These are phyloP conservation scores for Talaromyces sp. DNA, from an alignment of 2,329 filamentous ascomycete species.

Conservation along the genomic window DNA sequence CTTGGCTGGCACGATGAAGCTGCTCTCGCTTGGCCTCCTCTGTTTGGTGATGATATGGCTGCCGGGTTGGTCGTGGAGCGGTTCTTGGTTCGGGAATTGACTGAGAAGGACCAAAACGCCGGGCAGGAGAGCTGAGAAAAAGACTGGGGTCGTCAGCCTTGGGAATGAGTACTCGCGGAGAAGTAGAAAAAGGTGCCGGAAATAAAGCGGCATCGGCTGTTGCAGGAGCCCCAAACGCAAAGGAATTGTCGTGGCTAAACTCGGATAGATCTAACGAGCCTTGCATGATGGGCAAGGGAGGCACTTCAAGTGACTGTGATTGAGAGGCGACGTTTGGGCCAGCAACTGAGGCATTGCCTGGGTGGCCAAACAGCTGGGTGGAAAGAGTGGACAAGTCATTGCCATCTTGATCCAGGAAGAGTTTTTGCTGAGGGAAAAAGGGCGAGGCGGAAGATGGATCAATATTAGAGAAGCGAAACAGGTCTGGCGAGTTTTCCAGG, in stretches of 20 bases:
- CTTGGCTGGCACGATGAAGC: slow-evolving; percentile 27
- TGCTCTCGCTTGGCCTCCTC: slow-evolving; percentile 43
- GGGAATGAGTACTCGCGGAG: slow-evolving; percentile 33
- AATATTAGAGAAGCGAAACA: slow-evolving; percentile 48
- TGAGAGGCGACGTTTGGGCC: slow-evolving; percentile 7
- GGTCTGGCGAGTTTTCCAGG: slow-evolving; percentile 53
- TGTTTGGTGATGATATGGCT: slow-evolving; percentile 45
- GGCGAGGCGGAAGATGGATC: slow-evolving; percentile 52
- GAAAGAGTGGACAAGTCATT: slow-evolving; percentile 13
- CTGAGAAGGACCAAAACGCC: slow-evolving; percentile 39
- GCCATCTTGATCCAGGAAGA: slow-evolving; percentile 43
- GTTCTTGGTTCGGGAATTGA: slow-evolving; percentile 17
- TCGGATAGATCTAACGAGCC: slow-evolving; percentile 28
- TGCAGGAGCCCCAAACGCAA: slow-evolving; percentile 22
- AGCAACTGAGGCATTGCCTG: slow-evolving; percentile 15
- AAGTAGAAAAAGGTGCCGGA: slow-evolving; percentile 40
- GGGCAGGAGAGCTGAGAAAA: slow-evolving; percentile 44
- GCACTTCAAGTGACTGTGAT: slow-evolving; percentile 21
- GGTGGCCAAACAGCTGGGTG: slow-evolving; percentile 15
- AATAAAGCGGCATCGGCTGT: slow-evolving; percentile 33
- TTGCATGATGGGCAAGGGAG: slow-evolving; percentile 31
- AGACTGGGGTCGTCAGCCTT: slow-evolving; percentile 41
- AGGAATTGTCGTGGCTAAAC: slow-evolving; percentile 19
- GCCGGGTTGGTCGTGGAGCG: slow-evolving; percentile 17
- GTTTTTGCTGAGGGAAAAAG: slow-evolving; percentile 48